Base-by-base conservation (phyloP, 2,329 filamentous ascomycete genomes). In the Kalmusia sp. region DNA sequence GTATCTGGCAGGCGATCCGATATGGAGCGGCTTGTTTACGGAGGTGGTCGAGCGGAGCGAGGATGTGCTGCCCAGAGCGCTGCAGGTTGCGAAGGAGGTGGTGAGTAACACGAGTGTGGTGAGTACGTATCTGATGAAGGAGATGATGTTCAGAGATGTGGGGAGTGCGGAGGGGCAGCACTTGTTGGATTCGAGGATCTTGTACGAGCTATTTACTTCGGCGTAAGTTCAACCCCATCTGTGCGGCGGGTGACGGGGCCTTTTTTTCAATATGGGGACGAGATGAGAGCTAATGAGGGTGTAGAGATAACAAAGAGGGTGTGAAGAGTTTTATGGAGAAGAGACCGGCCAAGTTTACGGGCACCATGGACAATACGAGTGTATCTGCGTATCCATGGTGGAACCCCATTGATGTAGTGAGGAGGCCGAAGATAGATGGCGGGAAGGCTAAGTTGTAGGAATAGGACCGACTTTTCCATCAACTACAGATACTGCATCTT, bases 251-350 rank as follows among this genome's bases (percentile, higher is more conserved):
- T 39, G 24, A 34, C 27, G 6, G 15, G 4, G 9, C n/a, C 11
- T 22, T 14, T 2, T 12, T 39, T 21, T 14, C 24, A 19, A 34
- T 9, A 3, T 12, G 21, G 4, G 3, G n/a, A 9, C 6, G 6
- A 4, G 8, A 4, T 14, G 21, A 27, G 21, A 14, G 30, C 21
- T 41, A 28, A 34, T 17, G 7, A 11, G 19, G 24, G 15, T 44
- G 24, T 35, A 84, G 81, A 58, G 89, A 91, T 63, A 84, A 87
- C 47, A 81, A 80, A 30, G 89, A 91, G 68, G 88, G 88, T 2
- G 83, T 90, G 6, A 67, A 79, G 49, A 86, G 86, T n/a, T 91
- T 91, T 70, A 72, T 90, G 67, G 78, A 90, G 74, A 91, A 91
- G 78, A 78, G 88, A 44, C 78, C 80, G 51, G 84, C 87, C 0